A percentile compares a stretch with the other conserved stretches of the same genome.
These are phyloP conservation scores for Kodamaea leandrae DNA, from an alignment of 805 yeast genomes.

Conservation along the genomic window DNA sequence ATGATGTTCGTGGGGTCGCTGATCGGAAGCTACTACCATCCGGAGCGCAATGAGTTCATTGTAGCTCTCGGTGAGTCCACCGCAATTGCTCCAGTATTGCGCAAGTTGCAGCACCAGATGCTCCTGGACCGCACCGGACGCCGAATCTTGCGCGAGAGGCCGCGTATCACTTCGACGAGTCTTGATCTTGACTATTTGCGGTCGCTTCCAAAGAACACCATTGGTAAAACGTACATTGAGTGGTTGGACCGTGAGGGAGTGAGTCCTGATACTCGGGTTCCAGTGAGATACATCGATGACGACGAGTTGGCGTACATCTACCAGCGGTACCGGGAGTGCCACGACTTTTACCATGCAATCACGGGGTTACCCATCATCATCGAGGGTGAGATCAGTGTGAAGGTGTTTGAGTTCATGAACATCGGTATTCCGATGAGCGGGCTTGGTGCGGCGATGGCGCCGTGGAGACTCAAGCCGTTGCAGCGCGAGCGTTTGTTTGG, in stretches of 20 bases:
- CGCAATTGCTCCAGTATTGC: constrained; percentile 68
- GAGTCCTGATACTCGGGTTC: constrained; percentile 88
- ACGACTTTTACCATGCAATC: constrained; percentile 92
- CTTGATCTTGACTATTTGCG: constrained; percentile 62
- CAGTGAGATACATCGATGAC: constrained; percentile 83
- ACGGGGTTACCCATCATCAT: constrained; percentile 86
- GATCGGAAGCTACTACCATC: constrained; percentile 72
- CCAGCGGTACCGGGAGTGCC: constrained; percentile 93
- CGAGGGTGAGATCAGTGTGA: constrained; percentile 96
- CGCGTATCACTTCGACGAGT: constrained; percentile 74
- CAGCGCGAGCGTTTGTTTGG: constrained; percentile 64
- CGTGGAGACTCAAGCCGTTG: constrained; percentile 62
- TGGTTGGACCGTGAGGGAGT: constrained; percentile 89
- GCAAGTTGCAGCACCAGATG: constrained; percentile 67
- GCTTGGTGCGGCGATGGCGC: constrained; percentile 86
- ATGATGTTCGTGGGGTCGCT: constrained; percentile 72
- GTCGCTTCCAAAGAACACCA: constrained; percentile 59
- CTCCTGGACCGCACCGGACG: constrained; percentile 74
- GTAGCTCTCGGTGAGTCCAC: constrained; percentile 90
- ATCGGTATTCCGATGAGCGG: constrained; percentile 96
- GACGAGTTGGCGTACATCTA: constrained; percentile 90
- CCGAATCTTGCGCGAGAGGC: constrained; percentile 71
- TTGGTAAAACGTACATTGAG: constrained; percentile 75
- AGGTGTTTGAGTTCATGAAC: constrained; percentile 88
- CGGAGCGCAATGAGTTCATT: constrained; percentile 70